phyloP scores from a whole-genome alignment of 176 grass and related monocot species.

The Rhipidocladum racemiflorum region DNA sequence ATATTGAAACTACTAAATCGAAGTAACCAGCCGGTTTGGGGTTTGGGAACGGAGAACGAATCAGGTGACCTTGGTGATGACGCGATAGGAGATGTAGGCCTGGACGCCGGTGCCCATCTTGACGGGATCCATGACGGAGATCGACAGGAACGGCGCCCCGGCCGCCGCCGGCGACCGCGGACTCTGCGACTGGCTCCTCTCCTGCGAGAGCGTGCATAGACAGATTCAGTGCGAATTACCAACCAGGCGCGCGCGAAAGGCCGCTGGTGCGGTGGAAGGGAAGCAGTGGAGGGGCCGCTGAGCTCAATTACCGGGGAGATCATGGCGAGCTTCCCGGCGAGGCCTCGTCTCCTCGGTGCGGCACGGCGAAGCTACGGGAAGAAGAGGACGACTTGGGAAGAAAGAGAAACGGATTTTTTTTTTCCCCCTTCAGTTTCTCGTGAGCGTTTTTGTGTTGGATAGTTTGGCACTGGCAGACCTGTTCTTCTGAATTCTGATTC shows the following conservation, averaged over 20 bases:
- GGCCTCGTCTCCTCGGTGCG: constrained; percentile 29
- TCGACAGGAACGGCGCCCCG: constrained; percentile 48
- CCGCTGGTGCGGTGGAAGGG: not conserved
- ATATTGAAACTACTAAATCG: constrained; percentile 11
- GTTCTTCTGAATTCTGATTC: too few species aligned
- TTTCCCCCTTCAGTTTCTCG: constrained; percentile 23
- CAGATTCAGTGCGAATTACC: constrained; percentile 42
- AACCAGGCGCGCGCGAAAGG: not conserved
- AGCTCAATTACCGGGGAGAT: constrained; percentile 58
- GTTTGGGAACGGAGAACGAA: constrained; percentile 3
- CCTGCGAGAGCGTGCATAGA: constrained; percentile 43
- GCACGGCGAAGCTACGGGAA: constrained; percentile 40
- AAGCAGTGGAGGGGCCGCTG: not conserved
- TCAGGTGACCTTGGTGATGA: constrained; percentile 80
- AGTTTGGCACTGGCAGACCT: too few species aligned
- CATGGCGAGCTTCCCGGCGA: constrained; percentile 55
- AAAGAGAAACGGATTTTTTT: constrained; percentile 9
- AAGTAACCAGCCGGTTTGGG: not conserved
- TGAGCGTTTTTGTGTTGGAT: not conserved
- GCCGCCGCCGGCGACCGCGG: constrained; percentile 60
- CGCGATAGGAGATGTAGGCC: constrained; percentile 96
- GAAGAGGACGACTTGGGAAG: constrained; percentile 22
- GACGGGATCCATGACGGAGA: constrained; percentile 92
- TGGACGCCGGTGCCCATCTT: constrained; percentile 96
- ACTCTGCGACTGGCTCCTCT: constrained; percentile 72